Conservation (phyloP, 352 stramenopile species). For the Phytophthora ohioensis region DNA sequence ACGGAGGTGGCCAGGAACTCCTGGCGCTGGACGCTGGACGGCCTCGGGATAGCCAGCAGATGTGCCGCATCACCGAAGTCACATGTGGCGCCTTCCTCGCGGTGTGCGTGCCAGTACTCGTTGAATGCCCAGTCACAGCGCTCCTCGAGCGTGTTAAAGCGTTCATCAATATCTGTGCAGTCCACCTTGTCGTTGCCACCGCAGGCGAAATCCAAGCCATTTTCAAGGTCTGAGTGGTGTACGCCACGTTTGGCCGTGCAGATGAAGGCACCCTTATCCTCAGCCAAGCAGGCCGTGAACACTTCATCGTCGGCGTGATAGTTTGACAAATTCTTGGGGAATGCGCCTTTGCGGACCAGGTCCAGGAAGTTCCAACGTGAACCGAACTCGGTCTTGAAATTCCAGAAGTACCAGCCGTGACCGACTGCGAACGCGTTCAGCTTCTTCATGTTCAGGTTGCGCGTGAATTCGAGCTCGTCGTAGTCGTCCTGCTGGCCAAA, state of each 20-base stretch:
- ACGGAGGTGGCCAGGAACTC: conserved; percentile 22
- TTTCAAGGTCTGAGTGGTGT: conserved; percentile 58
- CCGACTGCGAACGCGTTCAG: conserved; percentile 91
- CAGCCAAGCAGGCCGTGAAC: conserved; percentile 66
- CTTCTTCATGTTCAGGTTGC: conserved; percentile 91
- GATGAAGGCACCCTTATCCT: conserved; percentile 81
- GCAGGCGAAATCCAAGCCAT: conserved; percentile 68
- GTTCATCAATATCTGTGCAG: conserved; percentile 54
- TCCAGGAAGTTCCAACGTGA: conserved; percentile 92
- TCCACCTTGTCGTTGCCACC: conserved; percentile 58
- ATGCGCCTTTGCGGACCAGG: conserved; percentile 61
- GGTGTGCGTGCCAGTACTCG: conserved; percentile 74
- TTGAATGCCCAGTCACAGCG: conserved; percentile 79
- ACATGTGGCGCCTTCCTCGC: conserved; percentile 71
- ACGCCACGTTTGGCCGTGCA: conserved; percentile 78
- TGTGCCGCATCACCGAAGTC: conserved; percentile 78
- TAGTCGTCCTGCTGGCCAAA: conserved; percentile 84
- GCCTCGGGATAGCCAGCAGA: conserved; percentile 46
- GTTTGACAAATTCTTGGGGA: conserved; percentile 80
- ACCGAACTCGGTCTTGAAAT: conserved; percentile 94
- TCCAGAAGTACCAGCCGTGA: conserved; percentile 97
- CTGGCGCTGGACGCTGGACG: conserved; percentile 26
- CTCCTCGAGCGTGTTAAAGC: conserved; percentile 67
- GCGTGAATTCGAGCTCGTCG: conserved; percentile 81
- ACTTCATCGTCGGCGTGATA: conserved; percentile 68